These are phyloP conservation scores for Diplosphaera chodatii DNA, from an alignment of 139 green algal genomes.

Conservation along the genomic window DNA sequence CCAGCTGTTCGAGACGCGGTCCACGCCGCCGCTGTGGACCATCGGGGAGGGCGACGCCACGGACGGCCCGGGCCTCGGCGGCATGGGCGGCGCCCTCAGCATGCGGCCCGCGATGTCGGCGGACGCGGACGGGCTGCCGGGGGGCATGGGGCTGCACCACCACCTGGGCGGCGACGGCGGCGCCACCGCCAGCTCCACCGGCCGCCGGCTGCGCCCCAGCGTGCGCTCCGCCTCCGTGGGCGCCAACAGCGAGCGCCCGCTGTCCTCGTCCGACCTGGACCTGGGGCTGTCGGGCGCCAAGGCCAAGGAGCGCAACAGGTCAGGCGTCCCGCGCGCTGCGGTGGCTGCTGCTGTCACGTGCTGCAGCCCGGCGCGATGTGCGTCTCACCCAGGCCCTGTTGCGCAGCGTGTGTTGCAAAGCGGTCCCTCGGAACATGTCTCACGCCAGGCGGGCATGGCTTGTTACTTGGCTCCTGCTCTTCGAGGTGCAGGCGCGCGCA, in stretches of 20 bases:
- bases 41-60: background rate
- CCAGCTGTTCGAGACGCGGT: background rate
- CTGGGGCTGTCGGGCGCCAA: background rate
- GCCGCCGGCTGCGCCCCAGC: background rate
- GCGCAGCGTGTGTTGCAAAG: too few species aligned
- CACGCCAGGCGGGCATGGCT: too few species aligned
- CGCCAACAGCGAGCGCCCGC: background rate
- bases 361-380: too few species aligned
- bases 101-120: background rate
- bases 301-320: constrained; percentile 1
- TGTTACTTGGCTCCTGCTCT: too few species aligned
- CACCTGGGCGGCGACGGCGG: too few species aligned
- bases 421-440: too few species aligned
- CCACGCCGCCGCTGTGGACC: background rate
- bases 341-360: too few species aligned
- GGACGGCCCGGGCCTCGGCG: too few species aligned
- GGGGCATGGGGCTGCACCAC: too few species aligned
- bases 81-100: background rate
- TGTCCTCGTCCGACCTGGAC: background rate
- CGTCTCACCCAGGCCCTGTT: too few species aligned
- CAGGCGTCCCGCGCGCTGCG: background rate
- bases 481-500: background rate
- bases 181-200: background rate
- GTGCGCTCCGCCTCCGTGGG: background rate
- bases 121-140: background rate